A percentile compares a stretch with the other conserved stretches of the same genome.
Evolutionary conservation across 2,329 filamentous ascomycete genomes (phyloP).

Genomic region (Pyrenochaeta sp.): DNA sequence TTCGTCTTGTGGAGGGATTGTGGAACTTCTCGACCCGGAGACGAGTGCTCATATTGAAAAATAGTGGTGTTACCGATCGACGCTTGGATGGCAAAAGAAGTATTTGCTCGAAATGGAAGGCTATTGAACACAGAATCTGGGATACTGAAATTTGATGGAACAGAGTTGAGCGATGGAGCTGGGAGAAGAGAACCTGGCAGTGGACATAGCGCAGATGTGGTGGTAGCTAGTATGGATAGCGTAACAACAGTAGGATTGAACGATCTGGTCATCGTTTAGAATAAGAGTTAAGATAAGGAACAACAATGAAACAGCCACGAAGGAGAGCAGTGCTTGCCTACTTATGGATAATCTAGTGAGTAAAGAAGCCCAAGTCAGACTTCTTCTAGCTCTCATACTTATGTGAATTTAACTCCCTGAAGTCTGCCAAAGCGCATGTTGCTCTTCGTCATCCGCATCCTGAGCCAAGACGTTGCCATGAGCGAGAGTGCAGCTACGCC

Average conservation of each 20-base stretch:
- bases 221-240: not conserved
- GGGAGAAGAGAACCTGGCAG: conserved; percentile 34
- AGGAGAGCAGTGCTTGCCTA: not conserved
- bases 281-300: not conserved
- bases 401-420: too few species aligned
- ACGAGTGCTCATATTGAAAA: conserved; percentile 24
- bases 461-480: too few species aligned
- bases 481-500: too few species aligned
- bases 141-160: conserved; percentile 8
- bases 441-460: too few species aligned
- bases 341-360: too few species aligned
- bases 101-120: conserved; percentile 16
- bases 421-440: too few species aligned
- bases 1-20: conserved; percentile 25
- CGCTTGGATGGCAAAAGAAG: conserved; percentile 34
- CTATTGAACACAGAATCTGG: conserved; percentile 8
- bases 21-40: conserved; percentile 17
- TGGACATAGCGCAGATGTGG: conserved; percentile 22
- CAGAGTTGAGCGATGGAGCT: conserved; percentile 15
- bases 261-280: not conserved
- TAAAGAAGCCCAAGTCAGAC: too few species aligned
- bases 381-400: too few species aligned
- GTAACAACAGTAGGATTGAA: not conserved
- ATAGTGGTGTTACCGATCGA: conserved; percentile 24
- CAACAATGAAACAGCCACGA: not conserved